Conservation (phyloP, 2,329 filamentous ascomycete genomes). For the Aspergillus japonicus region DNA sequence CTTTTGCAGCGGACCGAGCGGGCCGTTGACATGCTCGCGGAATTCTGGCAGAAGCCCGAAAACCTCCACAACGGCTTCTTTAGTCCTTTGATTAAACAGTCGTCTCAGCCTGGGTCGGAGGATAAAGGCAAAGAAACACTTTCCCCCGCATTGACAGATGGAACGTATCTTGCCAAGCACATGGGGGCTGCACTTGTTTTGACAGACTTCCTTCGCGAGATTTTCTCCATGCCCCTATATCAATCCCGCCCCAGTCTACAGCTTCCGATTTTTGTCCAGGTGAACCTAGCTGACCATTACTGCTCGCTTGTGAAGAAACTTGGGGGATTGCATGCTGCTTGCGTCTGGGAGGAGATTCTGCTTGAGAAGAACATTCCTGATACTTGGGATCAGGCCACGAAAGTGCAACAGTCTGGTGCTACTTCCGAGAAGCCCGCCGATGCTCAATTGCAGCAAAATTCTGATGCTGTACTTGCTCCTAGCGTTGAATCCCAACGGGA, state of each 20-base stretch:
- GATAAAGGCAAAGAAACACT: background rate
- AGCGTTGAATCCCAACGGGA: conserved; percentile 28
- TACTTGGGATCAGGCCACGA: conserved; percentile 50
- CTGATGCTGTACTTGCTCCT: conserved; percentile 22
- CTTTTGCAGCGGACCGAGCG: conserved; percentile 71
- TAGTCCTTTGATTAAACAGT: conserved; percentile 55
- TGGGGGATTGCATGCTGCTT: conserved; percentile 73
- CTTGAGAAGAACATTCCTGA: conserved; percentile 72
- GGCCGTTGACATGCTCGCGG: conserved; percentile 66
- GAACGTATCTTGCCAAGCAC: conserved; percentile 76
- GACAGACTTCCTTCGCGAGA: conserved; percentile 70
- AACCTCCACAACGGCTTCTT: conserved; percentile 63
- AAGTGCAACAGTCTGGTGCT: conserved; percentile 39
- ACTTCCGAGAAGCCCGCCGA: conserved; percentile 45
- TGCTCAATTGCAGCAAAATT: conserved; percentile 22
- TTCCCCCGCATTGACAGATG: conserved; percentile 49
- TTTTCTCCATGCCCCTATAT: conserved; percentile 65
- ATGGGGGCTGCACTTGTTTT: conserved; percentile 75
- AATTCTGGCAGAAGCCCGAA: conserved; percentile 57
- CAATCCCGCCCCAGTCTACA: conserved; percentile 62
- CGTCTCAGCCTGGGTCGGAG: background rate
- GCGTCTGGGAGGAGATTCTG: conserved; percentile 80
- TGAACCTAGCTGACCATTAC: conserved; percentile 86
- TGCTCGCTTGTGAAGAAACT: conserved; percentile 69
- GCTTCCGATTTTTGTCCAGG: conserved; percentile 65